A percentile compares a stretch with the other conserved stretches of the same genome.
Conservation (phyloP, 2,329 filamentous ascomycete genomes). For the Penicillium palitans region DNA sequence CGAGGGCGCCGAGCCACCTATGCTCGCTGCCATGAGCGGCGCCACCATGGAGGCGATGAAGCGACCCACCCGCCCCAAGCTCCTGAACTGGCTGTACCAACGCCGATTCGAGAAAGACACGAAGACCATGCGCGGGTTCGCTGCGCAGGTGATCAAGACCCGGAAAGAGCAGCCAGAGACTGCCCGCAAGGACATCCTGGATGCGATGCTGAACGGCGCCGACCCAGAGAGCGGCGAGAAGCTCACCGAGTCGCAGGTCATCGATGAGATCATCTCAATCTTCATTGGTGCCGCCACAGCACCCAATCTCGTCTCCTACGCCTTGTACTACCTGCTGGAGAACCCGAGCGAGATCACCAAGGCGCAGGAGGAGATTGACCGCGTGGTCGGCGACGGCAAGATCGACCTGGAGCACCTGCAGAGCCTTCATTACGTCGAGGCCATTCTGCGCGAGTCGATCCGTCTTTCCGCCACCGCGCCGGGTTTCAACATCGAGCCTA, state of each 20-base stretch:
- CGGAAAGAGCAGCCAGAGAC: constrained; percentile 56
- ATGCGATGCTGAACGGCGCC: constrained; percentile 57
- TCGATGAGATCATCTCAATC: constrained; percentile 67
- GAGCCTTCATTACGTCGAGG: constrained; percentile 66
- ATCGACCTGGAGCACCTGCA: constrained; percentile 57
- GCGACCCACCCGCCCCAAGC: constrained; percentile 52
- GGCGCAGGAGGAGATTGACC: constrained; percentile 66
- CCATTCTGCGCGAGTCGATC: constrained; percentile 66
- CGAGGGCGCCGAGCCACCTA: constrained; percentile 47
- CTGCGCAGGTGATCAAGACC: constrained; percentile 54
- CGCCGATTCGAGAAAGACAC: constrained; percentile 57
- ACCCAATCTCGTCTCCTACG: constrained; percentile 64
- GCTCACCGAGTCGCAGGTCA: constrained; percentile 59
- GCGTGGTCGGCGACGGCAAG: constrained; percentile 16
- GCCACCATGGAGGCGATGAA: constrained; percentile 57
- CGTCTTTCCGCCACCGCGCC: constrained; percentile 63
- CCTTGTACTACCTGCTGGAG: constrained; percentile 63
- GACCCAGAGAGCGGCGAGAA: constrained; percentile 61
- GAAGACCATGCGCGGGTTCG: constrained; percentile 55
- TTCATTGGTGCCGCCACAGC: constrained; percentile 68
- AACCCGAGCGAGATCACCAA: constrained; percentile 60
- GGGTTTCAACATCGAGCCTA: constrained; percentile 56
- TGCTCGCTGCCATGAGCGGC: constrained; percentile 56
- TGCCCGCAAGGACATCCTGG: constrained; percentile 55
- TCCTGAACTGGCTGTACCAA: constrained; percentile 55